Evolutionary conservation across 805 yeast species (phyloP).

Genomic region (Naumovozyma castellii): DNA sequence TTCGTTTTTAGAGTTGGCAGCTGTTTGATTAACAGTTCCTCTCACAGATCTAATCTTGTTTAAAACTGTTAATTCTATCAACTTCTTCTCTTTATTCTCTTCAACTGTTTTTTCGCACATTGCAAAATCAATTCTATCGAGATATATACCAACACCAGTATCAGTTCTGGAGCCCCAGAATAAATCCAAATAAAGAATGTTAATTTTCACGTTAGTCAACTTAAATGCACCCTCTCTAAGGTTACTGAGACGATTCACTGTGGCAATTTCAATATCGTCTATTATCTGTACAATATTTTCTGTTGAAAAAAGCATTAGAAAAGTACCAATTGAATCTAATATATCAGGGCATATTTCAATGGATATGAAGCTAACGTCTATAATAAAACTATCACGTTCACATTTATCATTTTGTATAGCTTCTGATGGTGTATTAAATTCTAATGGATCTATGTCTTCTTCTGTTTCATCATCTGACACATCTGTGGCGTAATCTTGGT

Average conservation of each 20-base stretch:
- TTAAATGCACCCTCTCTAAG: constrained; percentile 9
- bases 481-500: not conserved
- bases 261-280: constrained; percentile 56
- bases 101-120: constrained; percentile 13
- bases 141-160: constrained; percentile 15
- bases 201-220: constrained; percentile 10
- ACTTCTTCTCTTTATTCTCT: constrained; percentile 9
- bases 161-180: constrained; percentile 14
- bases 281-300: constrained; percentile 41
- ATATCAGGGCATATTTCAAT: constrained; percentile 28
- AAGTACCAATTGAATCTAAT: constrained; percentile 28
- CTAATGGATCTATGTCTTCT: not conserved
- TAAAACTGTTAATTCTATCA: constrained; percentile 10
- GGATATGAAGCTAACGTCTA: constrained; percentile 42
- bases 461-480: not conserved
- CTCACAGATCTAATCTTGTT: constrained; percentile 15
- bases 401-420: not conserved
- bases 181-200: constrained; percentile 13
- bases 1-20: constrained; percentile 3
- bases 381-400: constrained; percentile 18
- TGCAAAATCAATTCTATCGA: constrained; percentile 19
- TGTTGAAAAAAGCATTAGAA: constrained; percentile 30
- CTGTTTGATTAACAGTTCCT: constrained; percentile 11
- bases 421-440: not conserved
- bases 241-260: constrained; percentile 39